Evolutionary conservation across 2,329 filamentous ascomycete genomes (phyloP), one percentile per base, ranked within the genome.

Genomic region (Ophiostoma populinum): DNA sequence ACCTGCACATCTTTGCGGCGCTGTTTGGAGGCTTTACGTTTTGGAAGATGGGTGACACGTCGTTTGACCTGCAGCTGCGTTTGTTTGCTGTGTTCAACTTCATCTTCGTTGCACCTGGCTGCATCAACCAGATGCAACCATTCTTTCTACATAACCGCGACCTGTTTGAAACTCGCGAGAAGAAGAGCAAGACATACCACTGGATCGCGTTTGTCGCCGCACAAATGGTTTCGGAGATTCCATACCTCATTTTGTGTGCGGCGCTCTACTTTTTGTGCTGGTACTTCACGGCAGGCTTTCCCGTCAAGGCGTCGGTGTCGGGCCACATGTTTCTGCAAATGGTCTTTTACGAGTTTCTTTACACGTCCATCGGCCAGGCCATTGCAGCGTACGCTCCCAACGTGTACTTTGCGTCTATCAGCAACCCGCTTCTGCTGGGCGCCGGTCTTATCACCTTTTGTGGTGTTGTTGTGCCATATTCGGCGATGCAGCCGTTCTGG

Each of bases 41-140:
- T 56, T 81, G 70, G 63, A 65, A 71, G 24, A 72, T 79, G 1
- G 69, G 72, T 20, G 75, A 75, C 56, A 74, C 70, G 8, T 67
- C 77, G 26, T 79, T 85, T 49, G 83, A 82, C 35, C 62, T 92
- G 9, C 80, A 87, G 55, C 86, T 87, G 57, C 79, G 86, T 46
- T 75, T 87, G 63, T 92, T 92, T 51, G 68, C 74, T 49, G 78
- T 90, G 43, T 92, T 92, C 65, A 80, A 87, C 65, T 57, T 87
- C 37, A 61, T 80, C 39, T 87, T 77, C 29, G 72, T 92, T 49
- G 92, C 92, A 50, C 77, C 79, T 42, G 75, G 81, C 48, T 63
- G 85, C 22, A 69, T 78, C 4, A 75, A 85, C 50, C 79, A 85
- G 48, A 79, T 77, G 27, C 86, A 90, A 79, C 82, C 82, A 1